phyloP scores from a whole-genome alignment of 2,329 filamentous ascomycete species.

The Aspergillus latus region DNA sequence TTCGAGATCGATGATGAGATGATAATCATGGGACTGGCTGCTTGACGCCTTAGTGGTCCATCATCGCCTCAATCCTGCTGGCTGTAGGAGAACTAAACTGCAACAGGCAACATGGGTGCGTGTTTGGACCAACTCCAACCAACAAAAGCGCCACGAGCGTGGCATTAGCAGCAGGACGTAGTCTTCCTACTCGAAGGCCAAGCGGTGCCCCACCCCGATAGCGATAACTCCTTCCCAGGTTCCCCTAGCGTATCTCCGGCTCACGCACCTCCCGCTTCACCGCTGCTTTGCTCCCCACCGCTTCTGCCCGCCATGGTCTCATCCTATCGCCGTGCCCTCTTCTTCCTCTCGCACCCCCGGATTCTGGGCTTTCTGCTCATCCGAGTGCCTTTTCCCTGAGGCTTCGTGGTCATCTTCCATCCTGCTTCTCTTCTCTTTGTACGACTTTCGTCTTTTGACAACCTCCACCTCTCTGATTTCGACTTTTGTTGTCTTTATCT shows the following conservation, averaged over 20 bases:
- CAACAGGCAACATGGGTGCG: constrained; percentile 1
- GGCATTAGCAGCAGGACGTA: constrained; percentile 11
- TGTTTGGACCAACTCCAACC: constrained; percentile 2
- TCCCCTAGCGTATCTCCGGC: constrained; percentile 39
- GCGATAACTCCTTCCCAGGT: constrained; percentile 34
- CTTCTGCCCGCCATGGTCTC: constrained; percentile 30
- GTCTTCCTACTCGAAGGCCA: constrained; percentile 14
- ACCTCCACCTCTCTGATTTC: constrained; percentile 9
- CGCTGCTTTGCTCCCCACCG: constrained; percentile 48
- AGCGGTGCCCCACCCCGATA: constrained; percentile 18
- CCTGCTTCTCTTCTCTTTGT: constrained; percentile 21
- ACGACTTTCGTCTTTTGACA: constrained; percentile 19
- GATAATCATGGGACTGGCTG: constrained; percentile 21
- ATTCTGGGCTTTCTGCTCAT: constrained; percentile 33
- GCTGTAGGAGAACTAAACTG: constrained; percentile 1
- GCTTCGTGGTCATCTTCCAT: constrained; percentile 23
- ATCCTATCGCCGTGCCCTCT: constrained; percentile 32
- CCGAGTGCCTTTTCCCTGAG: constrained; percentile 29
- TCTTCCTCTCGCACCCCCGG: constrained; percentile 30
- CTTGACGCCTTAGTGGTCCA: constrained; percentile 8
- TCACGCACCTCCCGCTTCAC: constrained; percentile 36
- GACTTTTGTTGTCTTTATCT: constrained; percentile 20
- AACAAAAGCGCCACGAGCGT: constrained; percentile 12
- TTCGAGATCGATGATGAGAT: constrained; percentile 15
- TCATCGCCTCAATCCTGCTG: constrained; percentile 1